phyloP scores from a whole-genome alignment of 2,329 filamentous ascomycete genomes.

The Penicillium occitanis region DNA sequence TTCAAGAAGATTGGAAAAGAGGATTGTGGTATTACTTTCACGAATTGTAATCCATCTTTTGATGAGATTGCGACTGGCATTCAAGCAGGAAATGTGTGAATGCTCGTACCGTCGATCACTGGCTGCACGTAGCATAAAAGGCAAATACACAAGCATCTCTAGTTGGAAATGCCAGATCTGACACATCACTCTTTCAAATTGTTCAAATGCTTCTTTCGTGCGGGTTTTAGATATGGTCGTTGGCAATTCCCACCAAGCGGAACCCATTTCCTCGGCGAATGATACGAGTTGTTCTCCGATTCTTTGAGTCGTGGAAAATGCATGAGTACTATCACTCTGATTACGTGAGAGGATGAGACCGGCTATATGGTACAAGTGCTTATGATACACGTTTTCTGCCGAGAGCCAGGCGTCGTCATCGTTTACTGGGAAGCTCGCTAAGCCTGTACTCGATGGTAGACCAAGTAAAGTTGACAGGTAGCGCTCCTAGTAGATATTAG shows the following conservation, averaged over 20 bases:
- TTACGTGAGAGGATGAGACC: neutral
- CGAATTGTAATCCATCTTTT: conserved; percentile 3
- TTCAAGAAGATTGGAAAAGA: conserved; percentile 11
- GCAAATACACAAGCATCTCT: conserved; percentile 3
- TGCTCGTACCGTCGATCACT: conserved; percentile 8
- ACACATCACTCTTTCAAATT: conserved; percentile 5
- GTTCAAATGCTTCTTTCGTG: neutral
- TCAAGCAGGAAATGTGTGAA: conserved; percentile 1
- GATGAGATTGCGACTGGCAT: conserved; percentile 8
- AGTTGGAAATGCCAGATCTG: conserved; percentile 11
- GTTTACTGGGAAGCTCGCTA: neutral
- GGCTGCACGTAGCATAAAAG: conserved; percentile 6
- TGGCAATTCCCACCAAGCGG: neutral
- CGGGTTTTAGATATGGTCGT: neutral
- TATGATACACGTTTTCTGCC: neutral
- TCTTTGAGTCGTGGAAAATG: neutral
- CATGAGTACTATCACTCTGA: neutral
- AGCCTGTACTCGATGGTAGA: neutral
- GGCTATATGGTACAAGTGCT: neutral
- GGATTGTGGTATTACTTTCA: neutral
- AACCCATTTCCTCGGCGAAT: neutral
- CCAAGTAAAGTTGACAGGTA: neutral
- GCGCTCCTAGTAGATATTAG: neutral
- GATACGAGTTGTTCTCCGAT: neutral
- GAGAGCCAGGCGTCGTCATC: neutral